Conservation (phyloP, 1,284 basidiomycete genomes). For the Tetrapyrgos nigripes region DNA sequence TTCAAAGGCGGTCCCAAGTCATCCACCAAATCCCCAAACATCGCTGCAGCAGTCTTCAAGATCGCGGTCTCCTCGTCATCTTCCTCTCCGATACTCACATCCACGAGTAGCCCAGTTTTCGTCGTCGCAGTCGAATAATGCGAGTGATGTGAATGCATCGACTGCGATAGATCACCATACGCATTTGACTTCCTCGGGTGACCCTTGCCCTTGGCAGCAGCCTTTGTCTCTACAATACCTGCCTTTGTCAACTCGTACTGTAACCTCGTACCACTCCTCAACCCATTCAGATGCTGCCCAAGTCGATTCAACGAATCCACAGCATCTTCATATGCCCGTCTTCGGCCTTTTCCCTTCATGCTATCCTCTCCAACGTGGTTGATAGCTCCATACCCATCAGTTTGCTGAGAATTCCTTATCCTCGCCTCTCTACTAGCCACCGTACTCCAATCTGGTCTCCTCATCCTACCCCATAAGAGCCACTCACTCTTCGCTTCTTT, state of each 20-base stretch:
- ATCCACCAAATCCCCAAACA: slow-evolving; percentile 86
- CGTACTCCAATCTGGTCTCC: slow-evolving; percentile 22
- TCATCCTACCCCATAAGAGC: slow-evolving; percentile 37
- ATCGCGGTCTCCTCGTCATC: slow-evolving; percentile 63
- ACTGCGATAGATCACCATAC: slow-evolving; percentile 4
- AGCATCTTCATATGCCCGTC: slow-evolving; percentile 81
- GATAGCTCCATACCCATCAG: slow-evolving; percentile 18
- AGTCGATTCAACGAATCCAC: slow-evolving; percentile 85
- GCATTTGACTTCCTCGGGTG: slow-evolving; percentile 13
- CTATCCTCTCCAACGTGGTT: slow-evolving; percentile 21
- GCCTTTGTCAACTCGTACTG: slow-evolving; percentile 84
- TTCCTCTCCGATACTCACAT: slow-evolving; percentile 31
- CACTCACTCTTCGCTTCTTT: slow-evolving; percentile 88
- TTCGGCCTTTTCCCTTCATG: slow-evolving; percentile 40
- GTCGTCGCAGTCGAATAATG: neutral
- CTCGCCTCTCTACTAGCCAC: slow-evolving; percentile 31
- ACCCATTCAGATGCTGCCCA: slow-evolving; percentile 89
- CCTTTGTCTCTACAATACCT: slow-evolving; percentile 57
- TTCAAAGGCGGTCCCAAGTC: slow-evolving; percentile 83
- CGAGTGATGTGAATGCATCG: neutral
- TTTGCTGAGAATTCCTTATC: slow-evolving; percentile 11
- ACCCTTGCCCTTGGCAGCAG: slow-evolving; percentile 33
- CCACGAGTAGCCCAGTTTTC: slow-evolving; percentile 9
- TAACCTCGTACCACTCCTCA: slow-evolving; percentile 82
- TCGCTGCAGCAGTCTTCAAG: slow-evolving; percentile 70